phyloP scores from a whole-genome alignment of 805 yeast genomes.

The Cyberlindnera meyerae region DNA sequence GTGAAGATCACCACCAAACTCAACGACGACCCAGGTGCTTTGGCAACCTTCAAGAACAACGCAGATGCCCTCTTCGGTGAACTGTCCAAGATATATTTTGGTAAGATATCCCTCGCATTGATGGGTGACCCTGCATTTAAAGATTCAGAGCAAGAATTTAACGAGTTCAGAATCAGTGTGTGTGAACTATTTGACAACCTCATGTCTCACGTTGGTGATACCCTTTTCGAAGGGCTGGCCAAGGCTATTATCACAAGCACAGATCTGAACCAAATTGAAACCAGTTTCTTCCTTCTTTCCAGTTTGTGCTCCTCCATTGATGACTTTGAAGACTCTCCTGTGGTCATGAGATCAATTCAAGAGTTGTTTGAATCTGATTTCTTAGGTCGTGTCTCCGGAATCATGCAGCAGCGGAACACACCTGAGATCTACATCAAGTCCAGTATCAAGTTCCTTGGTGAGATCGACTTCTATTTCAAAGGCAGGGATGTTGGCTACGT shows the following conservation, averaged over 20 bases:
- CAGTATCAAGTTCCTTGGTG: constrained; percentile 52
- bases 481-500: constrained; percentile 41
- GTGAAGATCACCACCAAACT: constrained; percentile 31
- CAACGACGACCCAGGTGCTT: constrained; percentile 29
- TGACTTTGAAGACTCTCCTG: constrained; percentile 1
- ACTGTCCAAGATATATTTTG: constrained; percentile 63
- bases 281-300: constrained; percentile 54
- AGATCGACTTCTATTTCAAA: constrained; percentile 56
- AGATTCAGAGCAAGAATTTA: constrained; percentile 42
- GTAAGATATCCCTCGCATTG: constrained; percentile 47
- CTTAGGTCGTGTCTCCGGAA: constrained; percentile 17
- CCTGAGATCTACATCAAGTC: constrained; percentile 36
- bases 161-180: constrained; percentile 64
- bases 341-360: constrained; percentile 10
- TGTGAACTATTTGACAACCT: constrained; percentile 71
- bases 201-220: constrained; percentile 58
- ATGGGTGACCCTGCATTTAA: constrained; percentile 22
- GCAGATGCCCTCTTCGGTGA: constrained; percentile 39
- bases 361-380: constrained; percentile 29
- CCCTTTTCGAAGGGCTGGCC: constrained; percentile 42
- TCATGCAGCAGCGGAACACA: constrained; percentile 13
- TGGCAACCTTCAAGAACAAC: constrained; percentile 29
- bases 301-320: constrained; percentile 47
- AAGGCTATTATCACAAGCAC: constrained; percentile 30
- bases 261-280: constrained; percentile 44